These are phyloP conservation scores for Haematococcus lacustris DNA, from an alignment of 139 green algal genomes.

Conservation along the genomic window DNA sequence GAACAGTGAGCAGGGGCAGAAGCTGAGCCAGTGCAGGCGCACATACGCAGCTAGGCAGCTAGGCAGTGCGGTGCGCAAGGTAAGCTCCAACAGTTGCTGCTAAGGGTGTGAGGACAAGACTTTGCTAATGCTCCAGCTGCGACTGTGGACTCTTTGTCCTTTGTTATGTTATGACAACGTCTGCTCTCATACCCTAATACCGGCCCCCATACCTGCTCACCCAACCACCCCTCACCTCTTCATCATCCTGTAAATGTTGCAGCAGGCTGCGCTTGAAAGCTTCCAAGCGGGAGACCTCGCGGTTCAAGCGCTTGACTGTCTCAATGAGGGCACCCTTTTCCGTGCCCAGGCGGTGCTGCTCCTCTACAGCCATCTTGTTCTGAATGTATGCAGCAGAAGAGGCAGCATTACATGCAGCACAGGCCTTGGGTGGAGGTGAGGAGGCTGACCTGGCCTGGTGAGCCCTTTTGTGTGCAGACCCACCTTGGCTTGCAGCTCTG, in stretches of 20 bases:
- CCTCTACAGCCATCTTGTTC: conserved; percentile 38
- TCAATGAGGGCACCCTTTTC: conserved; percentile 67
- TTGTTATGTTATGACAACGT: background rate
- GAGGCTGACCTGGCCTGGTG: too few species aligned
- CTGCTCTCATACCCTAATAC: background rate
- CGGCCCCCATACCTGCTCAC: background rate
- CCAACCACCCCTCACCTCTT: conserved; percentile 13
- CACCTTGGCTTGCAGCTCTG: too few species aligned
- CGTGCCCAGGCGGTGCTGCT: conserved; percentile 43
- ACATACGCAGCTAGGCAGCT: background rate
- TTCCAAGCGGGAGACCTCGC: conserved; percentile 66
- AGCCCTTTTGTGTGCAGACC: too few species aligned
- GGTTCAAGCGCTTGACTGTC: conserved; percentile 71
- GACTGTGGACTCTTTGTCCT: background rate
- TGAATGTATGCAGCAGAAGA: too few species aligned
- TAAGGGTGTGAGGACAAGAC: background rate
- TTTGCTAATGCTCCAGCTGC: background rate
- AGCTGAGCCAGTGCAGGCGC: background rate
- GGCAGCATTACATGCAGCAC: too few species aligned
- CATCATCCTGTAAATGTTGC: conserved; percentile 58
- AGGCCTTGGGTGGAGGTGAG: too few species aligned
- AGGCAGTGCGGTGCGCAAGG: background rate
- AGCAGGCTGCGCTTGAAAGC: conserved; percentile 72
- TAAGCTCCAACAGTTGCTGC: background rate
- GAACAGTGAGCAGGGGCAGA: background rate